phyloP scores from a whole-genome alignment of 2,329 filamentous ascomycete genomes.

The Colletotrichum eleusines region DNA sequence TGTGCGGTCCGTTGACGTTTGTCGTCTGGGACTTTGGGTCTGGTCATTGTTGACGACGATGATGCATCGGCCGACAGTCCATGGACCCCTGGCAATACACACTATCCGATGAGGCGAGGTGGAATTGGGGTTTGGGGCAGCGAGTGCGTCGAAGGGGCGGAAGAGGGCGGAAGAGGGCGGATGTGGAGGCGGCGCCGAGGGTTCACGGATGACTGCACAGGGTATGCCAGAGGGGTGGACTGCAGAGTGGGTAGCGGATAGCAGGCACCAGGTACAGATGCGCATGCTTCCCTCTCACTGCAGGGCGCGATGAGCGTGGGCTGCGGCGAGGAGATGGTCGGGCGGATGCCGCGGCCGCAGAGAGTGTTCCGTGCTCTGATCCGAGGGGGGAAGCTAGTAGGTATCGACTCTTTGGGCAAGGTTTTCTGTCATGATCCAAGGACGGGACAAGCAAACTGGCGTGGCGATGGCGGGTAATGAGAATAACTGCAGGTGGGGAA shows the following conservation, averaged over 20 bases:
- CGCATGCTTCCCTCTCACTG: constrained; percentile 31
- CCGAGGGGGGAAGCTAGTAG: constrained; percentile 34
- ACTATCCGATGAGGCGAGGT: constrained; percentile 42
- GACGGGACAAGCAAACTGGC: constrained; percentile 29
- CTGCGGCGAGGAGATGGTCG: constrained; percentile 12
- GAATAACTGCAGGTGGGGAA: constrained; percentile 35
- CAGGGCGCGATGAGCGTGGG: constrained; percentile 11
- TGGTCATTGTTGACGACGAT: constrained; percentile 57
- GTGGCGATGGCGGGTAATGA: constrained; percentile 26
- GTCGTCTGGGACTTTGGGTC: constrained; percentile 67
- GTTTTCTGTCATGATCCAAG: constrained; percentile 36
- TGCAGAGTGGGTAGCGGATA: constrained; percentile 24
- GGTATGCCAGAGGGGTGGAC: constrained; percentile 27
- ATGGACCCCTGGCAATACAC: constrained; percentile 28
- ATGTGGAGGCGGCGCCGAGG: constrained; percentile 34
- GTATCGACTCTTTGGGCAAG: constrained; percentile 32
- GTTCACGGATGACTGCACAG: constrained; percentile 29
- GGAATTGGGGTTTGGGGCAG: constrained; percentile 30
- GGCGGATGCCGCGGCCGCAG: constrained; percentile 24
- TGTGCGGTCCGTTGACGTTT: constrained; percentile 73
- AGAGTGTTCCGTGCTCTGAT: constrained; percentile 16
- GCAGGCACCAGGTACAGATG: constrained; percentile 25
- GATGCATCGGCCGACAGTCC: constrained; percentile 39
- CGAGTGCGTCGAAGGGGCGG: constrained; percentile 12
- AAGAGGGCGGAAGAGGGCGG: constrained; percentile 19